Evolutionary conservation across 441 rosid genomes (phyloP), one percentile per base, ranked within the genome.

Genomic region (Populus hybrid): DNA sequence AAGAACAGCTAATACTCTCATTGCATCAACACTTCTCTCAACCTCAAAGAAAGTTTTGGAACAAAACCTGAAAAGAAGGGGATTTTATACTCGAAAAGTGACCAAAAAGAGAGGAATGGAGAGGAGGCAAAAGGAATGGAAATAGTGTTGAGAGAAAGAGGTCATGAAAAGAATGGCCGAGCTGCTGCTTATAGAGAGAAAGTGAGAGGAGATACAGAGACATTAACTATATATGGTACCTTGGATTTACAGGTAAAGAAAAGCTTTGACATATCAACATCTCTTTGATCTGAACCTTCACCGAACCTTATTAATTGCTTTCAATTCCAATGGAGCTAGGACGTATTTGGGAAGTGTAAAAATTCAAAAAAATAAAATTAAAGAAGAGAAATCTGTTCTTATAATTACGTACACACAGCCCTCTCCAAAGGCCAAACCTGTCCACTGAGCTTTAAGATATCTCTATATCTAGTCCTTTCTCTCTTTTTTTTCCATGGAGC

Each of bases 301-400:
- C 76, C 85, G 50, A 83, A 80, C 81, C 28, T 42, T 77, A 83
- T 80, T 83, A 59, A 83, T 74, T 80, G 81, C 79, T 42, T 73
- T 76, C 59, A 82, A 76, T 82, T 82, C 76, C 64, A 38, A 38
- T 65, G 35, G 73, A 68, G 42, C 70, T 40, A 63, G 64, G 69
- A 54, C 61, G 6, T 54, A 50, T 54, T 76, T 21, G 73, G 54
- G 78, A 76, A 32, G 73, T 46, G 78, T 64, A 74, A 74, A 63
- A 74, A 23, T 24, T 12, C 32, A 38, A 10, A 35, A 54, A 2
- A 54, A 54, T 7, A 54, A 35, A 35, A 5, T 35, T 35, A 35
- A 35, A 35, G 38, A 35, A 35, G 8, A 35, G 38, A 35, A 30
- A 30, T 30, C 32, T 30, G 0, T 30, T 30, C 32, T 30, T 30